These are phyloP conservation scores for Bipolaris oryzae DNA, from an alignment of 2,329 filamentous ascomycete species.

Conservation along the genomic window DNA sequence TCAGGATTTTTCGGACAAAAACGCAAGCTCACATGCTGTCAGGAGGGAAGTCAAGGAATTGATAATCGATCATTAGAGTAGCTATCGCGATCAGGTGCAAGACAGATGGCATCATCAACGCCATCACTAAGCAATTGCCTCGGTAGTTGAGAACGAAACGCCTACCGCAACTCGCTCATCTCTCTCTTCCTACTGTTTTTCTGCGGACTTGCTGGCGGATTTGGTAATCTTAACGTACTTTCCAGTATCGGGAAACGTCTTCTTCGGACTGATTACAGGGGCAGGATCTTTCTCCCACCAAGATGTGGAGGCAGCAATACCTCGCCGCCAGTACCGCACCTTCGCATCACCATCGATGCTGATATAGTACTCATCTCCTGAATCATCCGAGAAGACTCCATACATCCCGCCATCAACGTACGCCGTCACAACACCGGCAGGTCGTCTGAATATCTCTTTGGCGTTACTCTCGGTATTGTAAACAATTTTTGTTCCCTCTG, in stretches of 20 bases:
- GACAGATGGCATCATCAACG: background rate
- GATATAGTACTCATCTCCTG: slow-evolving; percentile 24
- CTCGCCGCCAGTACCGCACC: slow-evolving; percentile 30
- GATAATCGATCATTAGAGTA: background rate
- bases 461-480: slow-evolving; percentile 32
- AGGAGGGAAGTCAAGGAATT: background rate
- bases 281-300: slow-evolving; percentile 25
- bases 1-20: no score
- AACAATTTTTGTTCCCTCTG: slow-evolving; percentile 19
- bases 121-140: background rate
- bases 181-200: background rate
- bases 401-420: slow-evolving; percentile 23
- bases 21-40: background rate
- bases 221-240: slow-evolving; percentile 31
- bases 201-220: background rate
- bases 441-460: slow-evolving; percentile 37
- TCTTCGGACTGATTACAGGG: background rate
- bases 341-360: slow-evolving; percentile 34
- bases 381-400: slow-evolving; percentile 14
- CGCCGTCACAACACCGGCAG: slow-evolving; percentile 12
- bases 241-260: slow-evolving; percentile 21
- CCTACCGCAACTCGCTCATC: slow-evolving; percentile 11
- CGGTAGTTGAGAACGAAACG: slow-evolving; percentile 13
- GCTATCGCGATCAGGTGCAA: background rate
- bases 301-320: slow-evolving; percentile 11